Conservation (phyloP, 2,329 filamentous ascomycete species). For the Epichloe gansuensis region DNA sequence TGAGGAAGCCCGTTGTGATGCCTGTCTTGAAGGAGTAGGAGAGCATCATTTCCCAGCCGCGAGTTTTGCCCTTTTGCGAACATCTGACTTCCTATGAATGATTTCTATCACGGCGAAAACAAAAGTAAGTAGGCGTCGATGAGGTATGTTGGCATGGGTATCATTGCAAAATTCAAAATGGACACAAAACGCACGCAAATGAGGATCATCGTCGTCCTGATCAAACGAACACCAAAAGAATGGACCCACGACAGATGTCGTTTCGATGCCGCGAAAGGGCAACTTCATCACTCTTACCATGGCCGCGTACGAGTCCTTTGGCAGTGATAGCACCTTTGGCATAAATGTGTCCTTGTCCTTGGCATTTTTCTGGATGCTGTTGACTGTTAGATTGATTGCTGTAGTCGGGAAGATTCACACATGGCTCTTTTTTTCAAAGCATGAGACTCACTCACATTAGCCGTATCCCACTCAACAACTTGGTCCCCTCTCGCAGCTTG, state of each 20-base stretch:
- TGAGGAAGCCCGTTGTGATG: constrained; percentile 49
- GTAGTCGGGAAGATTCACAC: background rate
- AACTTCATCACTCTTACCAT: constrained; percentile 45
- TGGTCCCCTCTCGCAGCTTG: constrained; percentile 29
- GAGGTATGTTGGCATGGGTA: too few species aligned
- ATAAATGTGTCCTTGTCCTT: constrained; percentile 46
- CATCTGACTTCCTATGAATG: constrained; percentile 53
- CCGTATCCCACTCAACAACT: constrained; percentile 38
- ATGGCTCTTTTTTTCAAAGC: background rate
- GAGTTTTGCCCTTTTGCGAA: constrained; percentile 51
- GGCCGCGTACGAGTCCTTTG: constrained; percentile 34
- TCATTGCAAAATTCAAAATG: too few species aligned
- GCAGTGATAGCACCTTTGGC: constrained; percentile 41
- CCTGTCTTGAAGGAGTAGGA: constrained; percentile 42
- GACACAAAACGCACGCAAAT: constrained; percentile 35
- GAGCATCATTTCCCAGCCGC: constrained; percentile 53
- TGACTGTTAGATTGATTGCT: background rate
- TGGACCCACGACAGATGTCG: constrained; percentile 45
- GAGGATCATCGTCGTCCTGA: constrained; percentile 42
- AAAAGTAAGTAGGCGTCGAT: too few species aligned
- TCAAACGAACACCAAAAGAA: constrained; percentile 51
- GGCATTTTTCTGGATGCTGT: constrained; percentile 44
- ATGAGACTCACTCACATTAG: constrained; percentile 34
- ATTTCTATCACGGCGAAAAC: constrained; percentile 30
- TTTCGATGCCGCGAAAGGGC: constrained; percentile 46